Percentiles rank a stretch among this genome's conserved stretches.
These are phyloP conservation scores for Mitragyna speciosa DNA, from an alignment of 257 asterid genomes.

Conservation along the genomic window DNA sequence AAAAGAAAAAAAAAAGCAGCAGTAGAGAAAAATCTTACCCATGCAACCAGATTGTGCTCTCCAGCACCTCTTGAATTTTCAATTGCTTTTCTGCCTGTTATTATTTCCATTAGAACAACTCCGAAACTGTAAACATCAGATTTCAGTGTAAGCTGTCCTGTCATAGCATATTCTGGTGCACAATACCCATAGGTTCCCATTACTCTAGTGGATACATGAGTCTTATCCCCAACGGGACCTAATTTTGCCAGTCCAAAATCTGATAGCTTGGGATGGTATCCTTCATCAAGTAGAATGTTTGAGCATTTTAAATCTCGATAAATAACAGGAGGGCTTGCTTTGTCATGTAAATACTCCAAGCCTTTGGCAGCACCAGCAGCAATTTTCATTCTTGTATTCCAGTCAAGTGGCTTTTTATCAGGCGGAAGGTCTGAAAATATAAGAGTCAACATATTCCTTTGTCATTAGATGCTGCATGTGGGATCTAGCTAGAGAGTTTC, in stretches of 20 bases:
- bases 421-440: slow-evolving; percentile 57
- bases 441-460: slow-evolving; percentile 5
- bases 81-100: slow-evolving; percentile 69
- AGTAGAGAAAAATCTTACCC: slow-evolving; percentile 45
- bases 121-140: slow-evolving; percentile 78
- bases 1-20: not conserved
- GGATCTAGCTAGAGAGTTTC: not conserved
- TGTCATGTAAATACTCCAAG: slow-evolving; percentile 73
- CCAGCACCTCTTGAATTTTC: slow-evolving; percentile 62
- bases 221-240: slow-evolving; percentile 68
- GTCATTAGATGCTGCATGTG: slow-evolving; percentile 10
- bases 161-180: slow-evolving; percentile 81
- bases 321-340: slow-evolving; percentile 74
- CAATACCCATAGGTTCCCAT: slow-evolving; percentile 89
- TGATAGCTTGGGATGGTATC: slow-evolving; percentile 62
- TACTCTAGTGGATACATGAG: slow-evolving; percentile 64
- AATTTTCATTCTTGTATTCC: slow-evolving; percentile 79
- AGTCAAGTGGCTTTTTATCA: slow-evolving; percentile 56
- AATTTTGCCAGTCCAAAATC: slow-evolving; percentile 77
- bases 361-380: slow-evolving; percentile 81
- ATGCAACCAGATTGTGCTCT: slow-evolving; percentile 73
- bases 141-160: slow-evolving; percentile 66
- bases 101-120: slow-evolving; percentile 72
- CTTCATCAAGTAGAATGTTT: slow-evolving; percentile 59
- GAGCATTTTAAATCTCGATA: slow-evolving; percentile 69